Base-by-base conservation (phyloP, 1,284 basidiomycete genomes). In the Fistulina hepatica region DNA sequence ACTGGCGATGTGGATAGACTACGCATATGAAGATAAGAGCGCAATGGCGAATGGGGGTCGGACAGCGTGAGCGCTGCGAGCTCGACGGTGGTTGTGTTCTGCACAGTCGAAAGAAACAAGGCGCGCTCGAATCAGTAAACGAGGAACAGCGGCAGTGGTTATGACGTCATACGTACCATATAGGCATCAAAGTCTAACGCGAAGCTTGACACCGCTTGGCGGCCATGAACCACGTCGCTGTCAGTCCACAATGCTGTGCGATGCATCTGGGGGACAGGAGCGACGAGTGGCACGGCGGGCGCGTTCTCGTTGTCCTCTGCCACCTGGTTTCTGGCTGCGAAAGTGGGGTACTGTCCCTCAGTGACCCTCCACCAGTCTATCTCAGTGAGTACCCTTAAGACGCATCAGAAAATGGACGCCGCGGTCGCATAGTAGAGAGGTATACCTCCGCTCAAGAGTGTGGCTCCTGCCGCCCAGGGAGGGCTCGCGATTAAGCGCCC, bases 281-380 rank as follows among this genome's bases (percentile, higher is more conserved):
- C 54, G 44, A 36, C 47, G 38, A 50, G 48, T 20, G 41, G n/a
- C 32, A 38, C 43, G 36, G 41, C 48, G 38, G 41, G 44, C 36
- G 39, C 42, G 37, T 44, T 39, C 16, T 49, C 58, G 47, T 57
- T 64, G 42, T 44, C 52, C 47, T 60, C 63, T 50, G 64, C 62
- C 49, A 51, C 43, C 48, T 61, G 61, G 50, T 61, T 58, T 50
- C 60, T 65, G 46, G 54, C 33, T 27, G 39, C 53, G 44, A 63
- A 60, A 37, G 56, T 49, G 51, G 73, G 67, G 54, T 64, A 65
- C 58, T 85, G 81, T 43, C 78, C 76, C 42, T 76, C 77, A 46
- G 69, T 59, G 45, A 85, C 80, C 48, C 66, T 70, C 82, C 82
- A 85, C 82, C 82, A 85, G 55, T 83, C 81, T 50, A 85, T 77